Evolutionary conservation across 441 rosid species (phyloP).

Genomic region (Manihot esculenta): DNA sequence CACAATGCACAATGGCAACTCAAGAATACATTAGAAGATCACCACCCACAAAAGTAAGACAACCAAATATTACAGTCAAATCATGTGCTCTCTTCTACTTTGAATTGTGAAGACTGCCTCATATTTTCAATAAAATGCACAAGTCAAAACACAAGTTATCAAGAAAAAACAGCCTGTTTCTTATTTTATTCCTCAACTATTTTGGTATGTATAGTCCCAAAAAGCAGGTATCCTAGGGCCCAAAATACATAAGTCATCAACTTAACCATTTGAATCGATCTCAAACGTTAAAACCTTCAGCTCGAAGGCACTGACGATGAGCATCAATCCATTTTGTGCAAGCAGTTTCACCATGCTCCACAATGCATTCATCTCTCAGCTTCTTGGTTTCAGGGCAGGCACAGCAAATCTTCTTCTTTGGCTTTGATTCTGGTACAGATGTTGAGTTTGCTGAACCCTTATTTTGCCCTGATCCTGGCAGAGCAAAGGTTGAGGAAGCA

Average conservation of each 20-base stretch:
- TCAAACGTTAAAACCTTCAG: constrained; percentile 88
- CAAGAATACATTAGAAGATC: no score
- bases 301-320: constrained; percentile 78
- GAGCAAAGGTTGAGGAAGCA: constrained; percentile 39
- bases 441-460: constrained; percentile 33
- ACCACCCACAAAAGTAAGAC: no score
- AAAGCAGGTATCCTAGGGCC: constrained; percentile 13
- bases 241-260: constrained; percentile 26
- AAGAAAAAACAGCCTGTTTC: constrained; percentile 14
- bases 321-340: constrained; percentile 95
- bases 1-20: not conserved
- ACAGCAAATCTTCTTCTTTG: constrained; percentile 91
- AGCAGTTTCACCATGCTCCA: constrained; percentile 81
- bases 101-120: not conserved
- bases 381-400: constrained; percentile 93
- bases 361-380: constrained; percentile 90
- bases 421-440: constrained; percentile 53
- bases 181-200: constrained; percentile 29
- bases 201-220: constrained; percentile 1
- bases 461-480: constrained; percentile 40
- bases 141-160: constrained; percentile 6
- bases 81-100: not conserved
- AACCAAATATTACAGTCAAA: not conserved
- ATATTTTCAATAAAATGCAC: not conserved
- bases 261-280: constrained; percentile 16